Base-by-base conservation (phyloP, 371 early-diverging fungal genomes). In the Mortierella sp. region DNA sequence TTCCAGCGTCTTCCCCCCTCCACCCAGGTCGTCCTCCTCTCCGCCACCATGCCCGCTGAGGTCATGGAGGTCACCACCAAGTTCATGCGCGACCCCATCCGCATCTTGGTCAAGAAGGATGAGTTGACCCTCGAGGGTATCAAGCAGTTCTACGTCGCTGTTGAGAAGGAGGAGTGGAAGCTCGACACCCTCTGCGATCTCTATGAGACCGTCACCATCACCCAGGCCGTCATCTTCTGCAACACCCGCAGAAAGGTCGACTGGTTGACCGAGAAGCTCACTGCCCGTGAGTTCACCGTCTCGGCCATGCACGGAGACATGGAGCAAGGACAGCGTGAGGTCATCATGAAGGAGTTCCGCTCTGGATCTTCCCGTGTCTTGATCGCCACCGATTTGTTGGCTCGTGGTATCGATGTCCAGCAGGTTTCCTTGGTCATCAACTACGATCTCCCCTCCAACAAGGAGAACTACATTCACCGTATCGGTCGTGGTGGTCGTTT, bases 401-500 rank as follows among this genome's bases (percentile, higher is more conserved):
- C 99, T 41, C 94, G 99, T 84, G 99, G 99, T 82, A 97, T 99
- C 71, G 99, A 99, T 88, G 97, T 99, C 50, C 99, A 99, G 86
- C 98, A 99, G 80, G 97, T 99, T 8, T 98, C 99, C 43, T 89
- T 99, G 68, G 99, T 95, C 59, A 93, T 96, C 86, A 99, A 97
- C 91, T 98, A 99, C 82, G 99, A 99, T 81, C 90, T 99, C 59
- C 99, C 99, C 60, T 79, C 88, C 56, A 95, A 95, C 86, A 93
- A 95, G 81, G 98, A 98, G 85, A 94, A 94, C 86, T 98, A 98
- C 83, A 96, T 99, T 78, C 97, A 97, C 82, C 89, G 99, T 83
- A 99, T 99, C 81, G 99, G 99, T 84, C 93, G 99, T 84, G 94
- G 96, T 78, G 99, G 99, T 80, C 95, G 99, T 80, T 99, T 97